Evolutionary conservation across 2,329 filamentous ascomycete genomes (phyloP), one percentile per base, ranked within the genome.

Genomic region (Rhynchosporium secalis): DNA sequence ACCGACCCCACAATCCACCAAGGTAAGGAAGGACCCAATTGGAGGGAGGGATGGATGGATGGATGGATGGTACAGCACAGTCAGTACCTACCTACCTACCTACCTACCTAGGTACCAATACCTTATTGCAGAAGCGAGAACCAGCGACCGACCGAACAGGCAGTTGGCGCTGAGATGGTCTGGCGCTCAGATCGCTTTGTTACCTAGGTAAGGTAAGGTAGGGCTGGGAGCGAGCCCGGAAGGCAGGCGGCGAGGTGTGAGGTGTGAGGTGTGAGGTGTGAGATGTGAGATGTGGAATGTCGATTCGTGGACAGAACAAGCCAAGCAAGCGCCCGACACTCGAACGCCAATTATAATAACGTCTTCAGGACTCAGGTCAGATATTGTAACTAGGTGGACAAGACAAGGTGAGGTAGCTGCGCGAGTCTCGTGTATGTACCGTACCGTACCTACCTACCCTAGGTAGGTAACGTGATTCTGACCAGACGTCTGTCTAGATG

Each of bases 1-100:
- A 66, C 66, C 65, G 65, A 66, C 66, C 65, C 66, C 65, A 69
- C 63, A 45, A 59, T 49, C 55, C 58, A 60, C 51, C 28, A 41
- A 46, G 45, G 61, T 43, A 36, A 10, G 33, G 5, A 36, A 36
- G 33, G 9, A 62, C 63, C 66, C 67, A 69, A 68, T 46, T 46
- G 43, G 43, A 20, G 20, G 20, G 20, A 20, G 20, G 20, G 20
- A 20, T 20, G 20, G 20, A 20, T 20, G 20, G 20, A 20, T 20
- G 20, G 20, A 20, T 20, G 20, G 20, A 20, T 20, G 20, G 20
- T 20, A 20, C 20, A 20, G 20, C 20, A 20, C 20, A 20, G 20
- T 20, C 20, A 48, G 40, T 49, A 63, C 61, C 65, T 66, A 66
- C 61, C 56, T 36, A 13, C 52, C 56, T 36, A 13, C 52, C 58